Evolutionary conservation across 2,329 filamentous ascomycete genomes (phyloP).

Genomic region (Calonectria multiphialidica): DNA sequence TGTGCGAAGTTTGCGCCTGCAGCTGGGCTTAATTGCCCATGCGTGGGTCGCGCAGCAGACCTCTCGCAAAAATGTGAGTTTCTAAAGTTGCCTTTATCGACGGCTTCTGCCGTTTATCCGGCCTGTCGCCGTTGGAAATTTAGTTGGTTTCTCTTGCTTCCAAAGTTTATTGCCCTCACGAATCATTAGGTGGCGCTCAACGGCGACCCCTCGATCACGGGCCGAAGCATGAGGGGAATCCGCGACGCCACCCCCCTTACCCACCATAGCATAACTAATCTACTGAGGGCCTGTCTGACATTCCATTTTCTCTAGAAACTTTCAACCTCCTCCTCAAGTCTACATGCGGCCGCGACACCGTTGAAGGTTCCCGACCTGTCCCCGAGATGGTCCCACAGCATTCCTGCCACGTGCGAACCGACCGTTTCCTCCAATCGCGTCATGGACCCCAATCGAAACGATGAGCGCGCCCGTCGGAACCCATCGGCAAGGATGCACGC

Average conservation of each 20-base stretch:
- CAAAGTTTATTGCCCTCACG: conserved; percentile 32
- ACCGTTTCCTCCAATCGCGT: conserved; percentile 33
- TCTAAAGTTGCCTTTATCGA: conserved; percentile 8
- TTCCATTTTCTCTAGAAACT: conserved; percentile 30
- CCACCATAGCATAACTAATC: conserved; percentile 28
- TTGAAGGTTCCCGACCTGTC: conserved; percentile 41
- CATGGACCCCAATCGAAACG: conserved; percentile 48
- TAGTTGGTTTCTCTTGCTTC: not conserved
- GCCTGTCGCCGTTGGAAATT: conserved; percentile 11
- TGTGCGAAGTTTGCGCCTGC: conserved; percentile 42
- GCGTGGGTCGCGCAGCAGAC: conserved; percentile 45
- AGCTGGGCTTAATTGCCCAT: conserved; percentile 48
- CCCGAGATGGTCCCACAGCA: conserved; percentile 52
- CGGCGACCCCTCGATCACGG: conserved; percentile 40
- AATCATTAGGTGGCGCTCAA: conserved; percentile 38
- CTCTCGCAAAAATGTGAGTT: conserved; percentile 38
- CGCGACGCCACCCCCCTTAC: conserved; percentile 33
- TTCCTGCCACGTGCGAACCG: conserved; percentile 39
- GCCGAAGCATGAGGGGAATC: conserved; percentile 37
- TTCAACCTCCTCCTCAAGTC: conserved; percentile 26
- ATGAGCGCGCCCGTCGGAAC: conserved; percentile 46
- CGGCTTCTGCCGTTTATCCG: conserved; percentile 1
- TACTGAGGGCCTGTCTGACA: conserved; percentile 39
- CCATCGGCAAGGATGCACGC: conserved; percentile 34
- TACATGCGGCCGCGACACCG: conserved; percentile 31